Conservation (phyloP, 495 filamentous ascomycete species). For the Hypomontagnella monticulosa region DNA sequence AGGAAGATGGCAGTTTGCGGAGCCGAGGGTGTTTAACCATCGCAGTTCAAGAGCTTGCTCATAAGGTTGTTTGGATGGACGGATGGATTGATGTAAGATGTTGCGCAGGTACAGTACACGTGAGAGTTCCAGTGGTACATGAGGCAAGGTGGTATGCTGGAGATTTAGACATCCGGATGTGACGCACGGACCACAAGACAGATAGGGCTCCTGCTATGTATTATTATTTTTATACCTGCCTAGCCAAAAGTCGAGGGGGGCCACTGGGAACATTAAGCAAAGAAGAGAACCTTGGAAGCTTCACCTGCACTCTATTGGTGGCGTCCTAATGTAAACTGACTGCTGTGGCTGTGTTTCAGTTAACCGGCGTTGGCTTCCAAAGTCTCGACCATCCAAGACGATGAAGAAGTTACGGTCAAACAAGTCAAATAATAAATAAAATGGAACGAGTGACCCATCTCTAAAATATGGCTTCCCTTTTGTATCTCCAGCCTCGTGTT, state of each 20-base stretch:
- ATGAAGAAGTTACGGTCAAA: conserved; percentile 20
- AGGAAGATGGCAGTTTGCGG: conserved; percentile 6
- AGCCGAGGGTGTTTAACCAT: conserved; percentile 16
- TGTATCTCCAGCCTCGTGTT: conserved; percentile 42
- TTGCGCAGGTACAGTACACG: conserved; percentile 42
- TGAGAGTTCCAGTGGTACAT: conserved; percentile 38
- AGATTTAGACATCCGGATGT: conserved; percentile 15
- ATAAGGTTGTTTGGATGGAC: conserved; percentile 8
- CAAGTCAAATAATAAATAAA: conserved; percentile 9
- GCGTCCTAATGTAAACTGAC: background rate
- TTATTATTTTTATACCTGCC: background rate
- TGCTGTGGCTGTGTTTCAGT: conserved; percentile 12
- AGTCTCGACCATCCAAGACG: background rate
- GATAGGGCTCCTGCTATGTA: background rate
- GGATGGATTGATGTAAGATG: conserved; percentile 25
- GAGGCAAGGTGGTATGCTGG: conserved; percentile 28
- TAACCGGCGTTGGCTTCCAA: conserved; percentile 8
- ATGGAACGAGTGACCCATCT: conserved; percentile 6
- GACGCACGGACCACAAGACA: conserved; percentile 11
- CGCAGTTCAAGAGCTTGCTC: background rate
- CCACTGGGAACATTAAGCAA: too few relatives aligned
- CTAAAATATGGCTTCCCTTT: conserved; percentile 12
- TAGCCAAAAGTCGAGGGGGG: conserved; percentile 1
- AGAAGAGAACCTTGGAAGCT: background rate
- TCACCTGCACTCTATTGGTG: conserved; percentile 1